A percentile compares a stretch with the other conserved stretches of the same genome.
These are phyloP conservation scores for Diaporthe citrichinensis DNA, from an alignment of 2,329 filamentous ascomycete genomes.

Conservation along the genomic window DNA sequence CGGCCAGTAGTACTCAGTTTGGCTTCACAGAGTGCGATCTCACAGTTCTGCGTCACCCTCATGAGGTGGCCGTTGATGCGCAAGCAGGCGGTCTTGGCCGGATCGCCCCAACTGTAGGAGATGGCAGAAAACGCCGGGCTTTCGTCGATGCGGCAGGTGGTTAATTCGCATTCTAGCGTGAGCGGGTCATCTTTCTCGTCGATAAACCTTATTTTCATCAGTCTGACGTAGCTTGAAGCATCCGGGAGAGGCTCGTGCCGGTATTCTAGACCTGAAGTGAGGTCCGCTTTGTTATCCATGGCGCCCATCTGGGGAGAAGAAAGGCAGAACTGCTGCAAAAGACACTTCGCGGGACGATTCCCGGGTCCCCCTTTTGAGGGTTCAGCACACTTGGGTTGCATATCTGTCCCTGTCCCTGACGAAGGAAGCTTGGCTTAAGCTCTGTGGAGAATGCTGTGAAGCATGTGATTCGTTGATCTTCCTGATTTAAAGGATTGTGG, in stretches of 20 bases:
- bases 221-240: background rate
- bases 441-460: too few species aligned
- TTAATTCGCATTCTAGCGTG: background rate
- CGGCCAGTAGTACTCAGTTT: background rate
- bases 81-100: background rate
- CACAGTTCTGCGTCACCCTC: background rate
- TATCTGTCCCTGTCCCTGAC: too few species aligned
- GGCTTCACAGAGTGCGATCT: background rate
- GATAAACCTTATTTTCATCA: background rate
- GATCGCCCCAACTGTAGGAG: conserved; percentile 1
- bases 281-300: background rate
- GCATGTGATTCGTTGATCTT: too few species aligned
- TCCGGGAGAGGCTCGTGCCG: background rate
- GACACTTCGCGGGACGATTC: too few species aligned
- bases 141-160: background rate
- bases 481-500: too few species aligned
- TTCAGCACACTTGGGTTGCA: too few species aligned
- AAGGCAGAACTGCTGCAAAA: too few species aligned
- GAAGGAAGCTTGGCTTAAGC: too few species aligned
- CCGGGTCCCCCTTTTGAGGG: too few species aligned
- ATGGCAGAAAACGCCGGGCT: background rate
- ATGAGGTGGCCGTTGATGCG: background rate
- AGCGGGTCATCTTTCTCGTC: background rate
- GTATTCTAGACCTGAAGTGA: background rate
- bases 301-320: background rate